Evolutionary conservation across 2,329 filamentous ascomycete species (phyloP).

Genomic region (Leptographium wingfieldii): DNA sequence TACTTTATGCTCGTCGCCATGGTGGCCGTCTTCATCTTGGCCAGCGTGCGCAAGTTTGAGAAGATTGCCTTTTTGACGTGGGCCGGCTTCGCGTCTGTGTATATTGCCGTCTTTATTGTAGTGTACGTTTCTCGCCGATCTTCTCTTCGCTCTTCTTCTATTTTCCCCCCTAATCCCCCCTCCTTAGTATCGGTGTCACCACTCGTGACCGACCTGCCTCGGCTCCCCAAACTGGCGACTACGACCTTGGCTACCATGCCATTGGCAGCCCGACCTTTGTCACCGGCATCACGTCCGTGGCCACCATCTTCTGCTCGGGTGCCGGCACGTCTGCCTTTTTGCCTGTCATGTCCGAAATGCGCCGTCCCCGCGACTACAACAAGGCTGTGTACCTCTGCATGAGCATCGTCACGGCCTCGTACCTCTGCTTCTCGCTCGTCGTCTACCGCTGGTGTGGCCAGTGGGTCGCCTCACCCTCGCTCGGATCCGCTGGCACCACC

Average conservation of each 20-base stretch:
- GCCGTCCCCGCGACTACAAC: constrained; percentile 42
- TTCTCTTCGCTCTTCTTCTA: not conserved
- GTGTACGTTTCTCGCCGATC: constrained; percentile 14
- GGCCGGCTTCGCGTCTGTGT: constrained; percentile 42
- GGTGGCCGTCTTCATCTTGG: constrained; percentile 31
- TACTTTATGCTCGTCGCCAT: constrained; percentile 46
- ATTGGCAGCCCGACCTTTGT: constrained; percentile 41
- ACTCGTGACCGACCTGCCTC: constrained; percentile 23
- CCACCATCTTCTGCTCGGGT: constrained; percentile 41
- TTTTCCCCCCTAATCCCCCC: not conserved
- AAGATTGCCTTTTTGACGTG: constrained; percentile 35
- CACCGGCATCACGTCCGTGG: constrained; percentile 45
- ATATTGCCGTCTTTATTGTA: constrained; percentile 42
- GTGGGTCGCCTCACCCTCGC: constrained; percentile 48
- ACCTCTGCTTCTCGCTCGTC: constrained; percentile 36
- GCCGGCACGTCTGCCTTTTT: constrained; percentile 43
- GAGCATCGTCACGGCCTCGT: constrained; percentile 34
- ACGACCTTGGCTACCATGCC: constrained; percentile 30
- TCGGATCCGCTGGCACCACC: constrained; percentile 36
- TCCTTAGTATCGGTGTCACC: constrained; percentile 24
- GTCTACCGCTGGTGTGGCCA: constrained; percentile 47
- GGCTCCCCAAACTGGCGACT: constrained; percentile 24
- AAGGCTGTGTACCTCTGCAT: constrained; percentile 41
- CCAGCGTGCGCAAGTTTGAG: constrained; percentile 30
- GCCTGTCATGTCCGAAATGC: constrained; percentile 55